Base-by-base conservation (phyloP, 2,329 filamentous ascomycete species). In the Epichloe aotearoae region DNA sequence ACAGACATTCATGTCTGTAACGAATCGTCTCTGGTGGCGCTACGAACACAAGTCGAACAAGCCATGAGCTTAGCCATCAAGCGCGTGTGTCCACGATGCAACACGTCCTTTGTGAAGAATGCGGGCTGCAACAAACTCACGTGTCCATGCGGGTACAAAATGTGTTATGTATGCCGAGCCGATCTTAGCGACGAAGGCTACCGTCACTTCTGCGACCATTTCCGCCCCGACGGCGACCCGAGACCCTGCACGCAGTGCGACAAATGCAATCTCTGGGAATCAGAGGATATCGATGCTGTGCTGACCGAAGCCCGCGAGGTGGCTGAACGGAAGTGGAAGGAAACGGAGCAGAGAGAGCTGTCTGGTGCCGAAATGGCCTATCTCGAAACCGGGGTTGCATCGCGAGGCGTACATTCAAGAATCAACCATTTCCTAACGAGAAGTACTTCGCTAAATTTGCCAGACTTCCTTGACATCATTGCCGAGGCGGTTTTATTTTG, bases 51-150 rank as follows among this genome's bases (percentile, higher is more conserved):
- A 57, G 84, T 97, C 56, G 93, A 97, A 69, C 84, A 89, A 58
- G 91, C 90, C 50, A 93, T 94, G 73, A 95, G 90, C 55, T 82
- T 90, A 63, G 91, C 91, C 23, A 82, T 97, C 64, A 98, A 97
- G 70, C 86, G 93, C 47, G 91, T 93, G 10, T 98, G 93, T 64
- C 93, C 93, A 8, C 80, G 84, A 45, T 98, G 93, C 72, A 84
- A 87, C 58, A 87, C 90, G 10, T 87, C 84, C 15, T 97, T 97
- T 64, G 87, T 98, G 68, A 97, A 97, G 66, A 84, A 82, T 6
- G 83, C 84, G 26, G 93, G 93, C 60, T 98, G 93, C 76, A 98
- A 98, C 73, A 97, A 97, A 70, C 76, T 98, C 40, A 91, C 88
- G 6, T 97, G 93, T 64, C 83, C 89, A 15, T 98, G 93, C 67